Percentiles rank a stretch among this genome's conserved stretches.
phyloP scores from a whole-genome alignment of 768 basidiomycete species.

The Naematelia aurantialba region DNA sequence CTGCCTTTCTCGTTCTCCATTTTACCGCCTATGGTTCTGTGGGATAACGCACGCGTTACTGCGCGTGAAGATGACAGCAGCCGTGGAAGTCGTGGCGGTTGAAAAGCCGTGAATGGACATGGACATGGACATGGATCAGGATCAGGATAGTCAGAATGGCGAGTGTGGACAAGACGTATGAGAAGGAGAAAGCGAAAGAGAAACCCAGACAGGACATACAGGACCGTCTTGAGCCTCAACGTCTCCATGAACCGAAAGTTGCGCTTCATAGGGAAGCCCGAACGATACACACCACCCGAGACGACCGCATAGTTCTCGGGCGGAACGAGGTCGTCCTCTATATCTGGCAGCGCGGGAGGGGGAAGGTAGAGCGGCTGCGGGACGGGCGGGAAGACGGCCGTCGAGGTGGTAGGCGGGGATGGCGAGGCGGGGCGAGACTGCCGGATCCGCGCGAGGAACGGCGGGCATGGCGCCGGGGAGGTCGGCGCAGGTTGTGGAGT shows the following conservation, averaged over 20 bases:
- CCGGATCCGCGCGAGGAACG: neutral
- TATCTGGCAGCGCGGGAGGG: slow-evolving; percentile 32
- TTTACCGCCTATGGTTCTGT: no score
- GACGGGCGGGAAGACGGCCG: neutral
- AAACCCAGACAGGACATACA: slow-evolving; percentile 38
- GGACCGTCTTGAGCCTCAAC: slow-evolving; percentile 50
- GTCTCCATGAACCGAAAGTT: slow-evolving; percentile 51
- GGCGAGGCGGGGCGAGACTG: neutral
- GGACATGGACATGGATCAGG: neutral
- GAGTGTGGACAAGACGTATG: neutral
- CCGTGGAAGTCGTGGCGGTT: no score
- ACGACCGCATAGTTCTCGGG: slow-evolving; percentile 52
- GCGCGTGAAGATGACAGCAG: no score
- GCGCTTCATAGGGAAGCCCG: slow-evolving; percentile 48
- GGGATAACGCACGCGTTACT: no score
- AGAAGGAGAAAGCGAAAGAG: neutral
- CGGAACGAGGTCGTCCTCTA: slow-evolving; percentile 43
- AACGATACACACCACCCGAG: slow-evolving; percentile 45
- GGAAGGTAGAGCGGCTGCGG: slow-evolving; percentile 37
- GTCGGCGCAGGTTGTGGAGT: no score
- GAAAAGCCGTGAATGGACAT: no score
- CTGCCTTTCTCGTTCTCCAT: neutral
- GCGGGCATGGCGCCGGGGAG: neutral
- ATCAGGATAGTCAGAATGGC: neutral
- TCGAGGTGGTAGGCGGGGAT: neutral